Evolutionary conservation across 2,329 filamentous ascomycete genomes (phyloP), one percentile per base, ranked within the genome.

Genomic region (Beauveria bassiana): DNA sequence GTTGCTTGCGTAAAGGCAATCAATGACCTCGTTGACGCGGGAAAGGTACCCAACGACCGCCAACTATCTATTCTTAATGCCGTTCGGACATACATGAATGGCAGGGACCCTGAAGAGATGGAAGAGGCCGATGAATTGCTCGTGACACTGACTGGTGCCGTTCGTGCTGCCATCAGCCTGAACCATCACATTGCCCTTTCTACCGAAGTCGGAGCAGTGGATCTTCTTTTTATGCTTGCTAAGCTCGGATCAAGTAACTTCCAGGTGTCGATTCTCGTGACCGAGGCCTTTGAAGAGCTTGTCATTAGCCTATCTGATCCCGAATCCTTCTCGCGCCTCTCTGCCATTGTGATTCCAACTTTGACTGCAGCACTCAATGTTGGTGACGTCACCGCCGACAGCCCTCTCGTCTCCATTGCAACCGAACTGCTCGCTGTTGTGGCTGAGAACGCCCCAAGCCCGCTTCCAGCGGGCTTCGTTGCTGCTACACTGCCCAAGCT

Each of bases 81-180:
- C 12, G 82, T 90, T 64, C 83, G 86, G 57, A 79, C 88, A 42
- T 99, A 93, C 74, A 82, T 98, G 66, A 83, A 87, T 50, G 79
- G 83, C 18, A 92, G 93, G 71, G 92, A 97, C 69, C 80, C 95
- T 54, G 85, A 84, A 58, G 93, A 97, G 20, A 82, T 96, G 53
- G 86, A 89, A 60, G 93, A 97, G 65, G 90, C 90, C 12, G 93
- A 98, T 67, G 95, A 99, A 72, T 83, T 98, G 60, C 86, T 97
- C 66, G 90, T 96, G 16, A 93, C 93, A 0, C 79, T 99, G 38
- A 89, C 93, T 6, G 92, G 97, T 74, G 89, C 93, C 1, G 79
- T 98, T 3, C 85, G 91, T 57, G 87, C 92, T 67, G 88, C 90
- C 31, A 95, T 98, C 68, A 81, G 88, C 67, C 82, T 96, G 60